Percentiles rank a stretch among this genome's conserved stretches.
Evolutionary conservation across 1,284 basidiomycete genomes (phyloP).

Genomic region (Leccinum subrobustum): DNA sequence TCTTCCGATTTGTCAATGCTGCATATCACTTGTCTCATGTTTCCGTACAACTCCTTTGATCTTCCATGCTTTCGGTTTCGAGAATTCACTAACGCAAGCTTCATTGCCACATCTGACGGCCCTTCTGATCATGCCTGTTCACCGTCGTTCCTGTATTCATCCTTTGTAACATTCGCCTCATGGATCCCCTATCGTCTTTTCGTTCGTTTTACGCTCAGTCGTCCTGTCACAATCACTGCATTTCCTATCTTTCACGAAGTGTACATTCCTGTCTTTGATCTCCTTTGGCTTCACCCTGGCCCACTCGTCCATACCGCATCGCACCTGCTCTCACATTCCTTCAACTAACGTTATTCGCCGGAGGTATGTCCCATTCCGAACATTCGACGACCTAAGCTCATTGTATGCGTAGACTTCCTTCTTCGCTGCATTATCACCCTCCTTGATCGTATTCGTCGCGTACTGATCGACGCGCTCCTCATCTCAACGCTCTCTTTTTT

Average conservation of each 20-base stretch:
- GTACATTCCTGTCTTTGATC: background rate
- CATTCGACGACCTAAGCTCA: background rate
- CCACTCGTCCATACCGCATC: background rate
- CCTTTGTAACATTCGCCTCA: background rate
- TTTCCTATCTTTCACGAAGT: constrained; percentile 1
- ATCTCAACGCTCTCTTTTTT: constrained; percentile 4
- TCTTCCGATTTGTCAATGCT: constrained; percentile 11
- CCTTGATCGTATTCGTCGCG: background rate
- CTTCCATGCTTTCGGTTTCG: constrained; percentile 2
- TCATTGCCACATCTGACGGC: background rate
- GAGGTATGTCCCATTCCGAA: constrained; percentile 16
- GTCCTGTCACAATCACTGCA: background rate
- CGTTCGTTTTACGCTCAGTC: constrained; percentile 13
- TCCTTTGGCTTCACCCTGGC: background rate
- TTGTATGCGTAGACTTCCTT: constrained; percentile 5
- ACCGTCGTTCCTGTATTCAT: constrained; percentile 7
- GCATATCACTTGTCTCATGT: constrained; percentile 1
- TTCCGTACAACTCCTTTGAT: background rate
- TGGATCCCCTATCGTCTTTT: constrained; percentile 9
- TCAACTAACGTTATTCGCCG: constrained; percentile 6
- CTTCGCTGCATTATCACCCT: constrained; percentile 5
- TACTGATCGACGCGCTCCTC: background rate
- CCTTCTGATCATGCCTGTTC: background rate
- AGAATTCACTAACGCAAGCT: background rate
- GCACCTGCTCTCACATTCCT: constrained; percentile 2